Base-by-base conservation (phyloP, 257 asterid species). In the Scutellaria minor region DNA sequence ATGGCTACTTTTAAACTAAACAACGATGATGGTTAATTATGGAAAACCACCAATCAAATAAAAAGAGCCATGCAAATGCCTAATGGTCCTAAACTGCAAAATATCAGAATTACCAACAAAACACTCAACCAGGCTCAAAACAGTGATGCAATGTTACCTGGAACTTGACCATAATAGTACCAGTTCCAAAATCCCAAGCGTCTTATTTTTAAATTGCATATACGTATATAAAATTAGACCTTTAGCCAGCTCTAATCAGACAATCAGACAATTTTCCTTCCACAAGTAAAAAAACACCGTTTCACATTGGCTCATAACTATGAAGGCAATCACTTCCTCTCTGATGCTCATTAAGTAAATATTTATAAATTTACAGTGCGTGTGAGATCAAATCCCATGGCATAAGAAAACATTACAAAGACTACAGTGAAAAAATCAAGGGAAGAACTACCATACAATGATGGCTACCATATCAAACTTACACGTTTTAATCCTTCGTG, bases 401-500 rank as follows among this genome's bases (percentile, higher is more conserved):
- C 54, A 46, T 44, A 50, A 45, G 55, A 39, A 64, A 58, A 57
- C 57, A 75, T 59, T 52, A 20, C 47, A 39, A 62, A 77, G 46
- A 60, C 75, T 48, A 44, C 22, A 41, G 62, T 56, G 13, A 9
- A 13, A 14, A 18, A 60, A 56, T 65, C 77, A 65, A 66, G 41
- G 60, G 62, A 58, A 69, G 57, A 75, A 39, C 48, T 27, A 71
- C 10, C 35, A 52, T 56, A 60, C 58, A 31, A 31, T 45, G 0
- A 31, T n/a, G 37, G 78, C 45, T 20, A 54, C 15, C 56, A 72
- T 20, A 73, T 73, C 66, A 62, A 78, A 84, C 98, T 92, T 86
- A 95, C 99, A 50, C 70, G 90, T 85, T 76, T 88, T 72, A 95
- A 82, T 60, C 99, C 99, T 88, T 95, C 99, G 31, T 92, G 99